Evolutionary conservation across 2,329 filamentous ascomycete genomes (phyloP), one percentile per base, ranked within the genome.

Genomic region (Raffaelea deltoideospora): DNA sequence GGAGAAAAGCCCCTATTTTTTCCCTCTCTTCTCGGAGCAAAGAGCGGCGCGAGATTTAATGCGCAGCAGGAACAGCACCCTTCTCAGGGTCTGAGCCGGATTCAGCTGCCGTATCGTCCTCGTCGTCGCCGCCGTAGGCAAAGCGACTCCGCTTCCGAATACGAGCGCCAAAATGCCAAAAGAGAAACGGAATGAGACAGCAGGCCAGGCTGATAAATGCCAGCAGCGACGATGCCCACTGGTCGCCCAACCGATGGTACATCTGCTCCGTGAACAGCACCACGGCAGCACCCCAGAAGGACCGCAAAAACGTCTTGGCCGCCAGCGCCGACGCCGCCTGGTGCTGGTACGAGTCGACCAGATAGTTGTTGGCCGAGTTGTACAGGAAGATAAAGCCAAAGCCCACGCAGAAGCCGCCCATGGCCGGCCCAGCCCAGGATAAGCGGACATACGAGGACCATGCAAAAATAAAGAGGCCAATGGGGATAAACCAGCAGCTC

Each of bases 331-430:
- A 85, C 1, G 84, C 83, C 1, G 84, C 84, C 56, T 87, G 81
- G 57, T 72, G 66, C 55, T 72, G 67, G 58, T 72, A 73, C 14
- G 66, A 67, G 53, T 73, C 69, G 52, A 73, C 69, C 21, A 81
- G 67, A 58, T 82, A 82, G 60, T 81, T 81, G 56, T 81, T 82
- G 48, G 76, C 76, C 10, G 78, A 67, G 60, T 86, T 86, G 63
- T 86, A 87, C 19, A 87, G 63, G 63, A 86, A 85, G 55, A 86
- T 84, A 60, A 86, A 84, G 41, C 81, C 81, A 48, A 86, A 85
- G 10, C 80, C 80, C 37, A 87, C 74, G 11, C 73, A 70, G 52
- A 76, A 69, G 24, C 80, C 80, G 37, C 76, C 81, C 41, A 87
- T 64, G 9, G 68, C 67, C 1, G 83, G 82, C 0, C 81, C 83